These are phyloP conservation scores for Myrica gale DNA, from an alignment of 306 rosid genomes.

Conservation along the genomic window DNA sequence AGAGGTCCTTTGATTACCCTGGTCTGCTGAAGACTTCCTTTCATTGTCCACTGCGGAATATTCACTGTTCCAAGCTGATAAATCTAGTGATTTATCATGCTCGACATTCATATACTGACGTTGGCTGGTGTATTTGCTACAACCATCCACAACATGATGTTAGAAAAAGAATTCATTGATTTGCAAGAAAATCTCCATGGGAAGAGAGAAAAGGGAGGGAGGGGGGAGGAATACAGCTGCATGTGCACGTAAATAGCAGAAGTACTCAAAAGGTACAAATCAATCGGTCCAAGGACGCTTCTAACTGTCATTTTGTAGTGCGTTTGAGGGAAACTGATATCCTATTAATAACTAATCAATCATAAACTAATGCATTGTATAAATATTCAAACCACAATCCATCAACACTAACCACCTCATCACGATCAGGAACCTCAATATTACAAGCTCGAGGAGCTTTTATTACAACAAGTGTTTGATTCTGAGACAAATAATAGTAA, in stretches of 20 bases:
- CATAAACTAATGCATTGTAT: slow-evolving; percentile 14
- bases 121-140: slow-evolving; percentile 41
- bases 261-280: slow-evolving; percentile 66
- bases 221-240: slow-evolving; percentile 7
- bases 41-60: slow-evolving; percentile 28
- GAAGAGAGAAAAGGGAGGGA: neutral
- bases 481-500: slow-evolving; percentile 38
- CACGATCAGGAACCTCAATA: slow-evolving; percentile 87
- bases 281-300: slow-evolving; percentile 76
- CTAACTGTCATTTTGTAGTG: slow-evolving; percentile 65
- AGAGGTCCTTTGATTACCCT: slow-evolving; percentile 25
- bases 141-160: slow-evolving; percentile 23
- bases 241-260: slow-evolving; percentile 22
- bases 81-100: slow-evolving; percentile 27
- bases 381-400: slow-evolving; percentile 30
- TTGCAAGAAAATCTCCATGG: slow-evolving; percentile 1
- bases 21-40: slow-evolving; percentile 27
- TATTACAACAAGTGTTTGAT: slow-evolving; percentile 67
- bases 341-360: slow-evolving; percentile 51
- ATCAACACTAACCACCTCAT: slow-evolving; percentile 53
- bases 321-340: slow-evolving; percentile 50
- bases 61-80: slow-evolving; percentile 29
- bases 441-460: slow-evolving; percentile 74
- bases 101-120: slow-evolving; percentile 32
- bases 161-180: slow-evolving; percentile 18